These are phyloP conservation scores for Fusarium chaquense DNA, from an alignment of 2,329 filamentous ascomycete species.

Conservation along the genomic window DNA sequence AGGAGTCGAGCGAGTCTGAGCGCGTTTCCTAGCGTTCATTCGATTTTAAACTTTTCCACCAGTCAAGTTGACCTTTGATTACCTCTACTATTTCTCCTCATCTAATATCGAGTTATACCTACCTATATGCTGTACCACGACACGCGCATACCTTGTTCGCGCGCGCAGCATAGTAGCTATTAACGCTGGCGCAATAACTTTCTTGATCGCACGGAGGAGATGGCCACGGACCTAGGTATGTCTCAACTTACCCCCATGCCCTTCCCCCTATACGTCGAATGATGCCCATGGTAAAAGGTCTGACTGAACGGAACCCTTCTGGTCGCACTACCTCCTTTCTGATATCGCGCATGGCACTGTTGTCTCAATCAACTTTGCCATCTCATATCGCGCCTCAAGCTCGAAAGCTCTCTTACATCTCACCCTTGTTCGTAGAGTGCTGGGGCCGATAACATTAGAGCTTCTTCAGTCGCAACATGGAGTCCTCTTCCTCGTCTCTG, in stretches of 20 bases:
- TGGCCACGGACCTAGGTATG: constrained; percentile 32
- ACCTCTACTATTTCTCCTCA: not conserved
- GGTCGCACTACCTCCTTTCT: constrained; percentile 56
- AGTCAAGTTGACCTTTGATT: not conserved
- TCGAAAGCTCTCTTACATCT: constrained; percentile 23
- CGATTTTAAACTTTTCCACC: not conserved
- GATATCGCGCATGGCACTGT: constrained; percentile 27
- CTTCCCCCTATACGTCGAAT: constrained; percentile 49
- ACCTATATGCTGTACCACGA: not conserved
- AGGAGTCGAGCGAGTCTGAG: not conserved
- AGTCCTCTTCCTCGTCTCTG: constrained; percentile 60
- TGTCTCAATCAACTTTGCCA: constrained; percentile 28
- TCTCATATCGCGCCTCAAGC: constrained; percentile 23
- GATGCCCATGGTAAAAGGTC: constrained; percentile 77
- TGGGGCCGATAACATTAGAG: constrained; percentile 34
- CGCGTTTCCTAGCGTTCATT: not conserved
- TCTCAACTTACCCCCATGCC: not conserved
- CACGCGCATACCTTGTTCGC: not conserved
- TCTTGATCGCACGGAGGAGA: not conserved
- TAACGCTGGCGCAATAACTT: not conserved
- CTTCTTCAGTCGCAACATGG: constrained; percentile 61
- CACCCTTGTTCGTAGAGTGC: constrained; percentile 32
- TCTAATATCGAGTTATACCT: not conserved
- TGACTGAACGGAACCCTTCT: constrained; percentile 63
- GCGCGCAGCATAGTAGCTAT: not conserved